phyloP scores from a whole-genome alignment of 2,329 filamentous ascomycete species.

The Penicillium sp. region DNA sequence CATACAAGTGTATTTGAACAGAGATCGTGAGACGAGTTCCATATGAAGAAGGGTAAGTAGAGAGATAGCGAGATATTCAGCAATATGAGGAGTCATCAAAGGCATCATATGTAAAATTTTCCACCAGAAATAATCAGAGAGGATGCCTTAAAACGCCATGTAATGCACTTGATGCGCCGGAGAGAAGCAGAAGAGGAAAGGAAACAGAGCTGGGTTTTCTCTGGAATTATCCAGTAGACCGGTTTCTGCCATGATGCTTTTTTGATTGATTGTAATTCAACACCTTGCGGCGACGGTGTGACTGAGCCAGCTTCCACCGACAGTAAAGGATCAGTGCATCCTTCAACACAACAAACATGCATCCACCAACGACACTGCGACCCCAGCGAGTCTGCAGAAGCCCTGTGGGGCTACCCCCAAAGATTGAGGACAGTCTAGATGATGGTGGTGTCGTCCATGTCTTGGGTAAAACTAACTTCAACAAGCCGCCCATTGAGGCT shows the following conservation, averaged over 20 bases:
- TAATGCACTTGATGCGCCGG: constrained; percentile 17
- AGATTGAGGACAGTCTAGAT: constrained; percentile 23
- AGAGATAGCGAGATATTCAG: not conserved
- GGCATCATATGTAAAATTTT: constrained; percentile 16
- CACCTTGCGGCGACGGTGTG: constrained; percentile 48
- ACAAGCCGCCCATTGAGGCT: constrained; percentile 70
- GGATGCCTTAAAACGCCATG: constrained; percentile 19
- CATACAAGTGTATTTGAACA: not conserved
- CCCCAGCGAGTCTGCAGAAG: constrained; percentile 85
- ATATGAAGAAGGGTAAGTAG: not conserved
- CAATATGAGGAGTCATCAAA: constrained; percentile 10
- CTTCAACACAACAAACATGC: constrained; percentile 81
- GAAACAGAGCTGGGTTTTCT: not conserved
- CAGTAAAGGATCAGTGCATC: constrained; percentile 63
- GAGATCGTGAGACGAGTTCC: not conserved
- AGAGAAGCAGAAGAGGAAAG: constrained; percentile 2
- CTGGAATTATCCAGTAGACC: constrained; percentile 9
- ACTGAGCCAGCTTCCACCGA: constrained; percentile 49
- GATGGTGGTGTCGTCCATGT: constrained; percentile 58
- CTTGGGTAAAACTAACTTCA: constrained; percentile 66
- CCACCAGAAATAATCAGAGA: constrained; percentile 8
- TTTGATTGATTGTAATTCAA: constrained; percentile 48
- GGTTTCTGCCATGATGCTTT: constrained; percentile 32
- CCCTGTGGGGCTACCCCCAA: constrained; percentile 54
- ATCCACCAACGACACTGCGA: constrained; percentile 82